phyloP scores from a whole-genome alignment of 2,329 filamentous ascomycete species.

The Akanthomyces lecanii region DNA sequence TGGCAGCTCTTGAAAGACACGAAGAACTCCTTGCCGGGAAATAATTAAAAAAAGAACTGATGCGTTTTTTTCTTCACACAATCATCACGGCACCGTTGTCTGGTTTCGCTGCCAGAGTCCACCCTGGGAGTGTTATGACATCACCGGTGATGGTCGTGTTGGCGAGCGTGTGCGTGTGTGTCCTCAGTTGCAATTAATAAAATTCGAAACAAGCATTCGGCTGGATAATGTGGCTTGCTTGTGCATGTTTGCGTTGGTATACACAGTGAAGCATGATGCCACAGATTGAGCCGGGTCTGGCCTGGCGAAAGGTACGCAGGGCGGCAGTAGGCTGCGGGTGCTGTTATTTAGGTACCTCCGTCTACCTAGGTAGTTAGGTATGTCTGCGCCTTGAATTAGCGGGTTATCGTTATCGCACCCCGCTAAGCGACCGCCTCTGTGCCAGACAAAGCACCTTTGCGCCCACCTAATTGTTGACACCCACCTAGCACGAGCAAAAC shows the following conservation, averaged over 20 bases:
- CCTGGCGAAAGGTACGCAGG: background rate
- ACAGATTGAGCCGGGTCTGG: background rate
- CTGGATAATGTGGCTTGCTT: background rate
- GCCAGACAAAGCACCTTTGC: background rate
- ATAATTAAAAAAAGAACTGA: no score
- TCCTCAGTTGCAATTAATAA: background rate
- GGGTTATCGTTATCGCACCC: conserved; percentile 40
- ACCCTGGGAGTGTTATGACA: no score
- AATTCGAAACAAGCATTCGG: background rate
- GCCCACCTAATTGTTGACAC: background rate
- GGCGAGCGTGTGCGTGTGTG: background rate
- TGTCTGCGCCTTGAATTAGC: conserved; percentile 13
- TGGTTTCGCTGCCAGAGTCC: no score
- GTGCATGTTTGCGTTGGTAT: background rate
- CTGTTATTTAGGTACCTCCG: background rate
- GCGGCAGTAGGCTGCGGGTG: background rate
- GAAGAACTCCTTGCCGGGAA: no score
- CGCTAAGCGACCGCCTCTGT: conserved; percentile 22
- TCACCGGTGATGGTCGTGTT: background rate
- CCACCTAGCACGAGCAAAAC: background rate
- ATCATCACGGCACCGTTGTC: background rate
- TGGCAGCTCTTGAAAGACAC: no score
- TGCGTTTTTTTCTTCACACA: no score
- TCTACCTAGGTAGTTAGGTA: no score
- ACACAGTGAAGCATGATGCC: background rate